Base-by-base conservation (phyloP, 768 basidiomycete species). In the Tricholoma furcatifolium region DNA sequence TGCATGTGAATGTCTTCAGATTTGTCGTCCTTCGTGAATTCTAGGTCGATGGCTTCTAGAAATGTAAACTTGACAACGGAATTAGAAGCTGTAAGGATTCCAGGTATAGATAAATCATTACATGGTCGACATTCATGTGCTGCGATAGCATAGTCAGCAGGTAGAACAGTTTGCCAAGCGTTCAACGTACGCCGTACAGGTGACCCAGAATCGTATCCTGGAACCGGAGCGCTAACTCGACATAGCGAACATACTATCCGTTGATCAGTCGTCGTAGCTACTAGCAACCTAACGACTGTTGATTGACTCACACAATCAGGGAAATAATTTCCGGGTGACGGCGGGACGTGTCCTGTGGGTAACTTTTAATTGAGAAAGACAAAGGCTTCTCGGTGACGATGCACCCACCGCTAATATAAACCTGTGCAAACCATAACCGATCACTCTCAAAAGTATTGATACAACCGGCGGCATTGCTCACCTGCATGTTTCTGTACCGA, bases 151-250 rank as follows among this genome's bases (percentile, higher is more conserved):
- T 54, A 38, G 43, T 63, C 70, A 63, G 67, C 52, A 59, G 68
- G 34, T 64, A 60, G 38, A 68, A 64, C 45, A 66, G 46, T 34
- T 30, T 45, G 32, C 39, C 39, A 48, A 46, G 34, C 38, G 61
- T 64, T 56, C 24, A 12, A 72, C 86, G 67, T 72, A 90, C 91
- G 66, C 88, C 92, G 58, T 77, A 94, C 30, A 94, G 69, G 69
- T 92, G 90, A 1, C 92, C 93, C 34, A 95, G 73, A 58, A 95
- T 87, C 8, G 89, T 91, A 64, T 93, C 92, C 64, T 93, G 92
- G 69, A 80, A 95, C 53, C 87, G 74, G 54, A 95, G 72, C n/a
- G 87, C 77, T 44, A 95, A 69, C 66, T 91, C 85, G 36, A 77
- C 77, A 61, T 88, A 89, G 32, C 84, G 84, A 55, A 81, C 76